Base-by-base conservation (phyloP, 129 eudicot species). In the Ambrosia artemisiifolia region DNA sequence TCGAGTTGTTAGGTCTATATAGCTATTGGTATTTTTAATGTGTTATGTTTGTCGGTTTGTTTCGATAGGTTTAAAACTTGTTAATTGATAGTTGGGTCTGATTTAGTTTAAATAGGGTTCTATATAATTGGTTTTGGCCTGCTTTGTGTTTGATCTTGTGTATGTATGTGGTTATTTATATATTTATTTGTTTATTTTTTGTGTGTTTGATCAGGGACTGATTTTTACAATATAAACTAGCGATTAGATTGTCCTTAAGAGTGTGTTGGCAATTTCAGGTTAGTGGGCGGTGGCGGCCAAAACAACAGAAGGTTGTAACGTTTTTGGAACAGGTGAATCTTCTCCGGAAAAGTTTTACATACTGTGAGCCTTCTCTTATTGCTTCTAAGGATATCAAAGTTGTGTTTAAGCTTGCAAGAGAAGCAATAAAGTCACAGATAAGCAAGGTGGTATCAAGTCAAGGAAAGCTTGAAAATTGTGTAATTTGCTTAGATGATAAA, bases 381-480 rank as follows among this genome's bases (percentile, higher is more conserved):
- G 69, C 90, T 64, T 77, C 80, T 20, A 86, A 81, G 17, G 88
- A 84, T 10, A 77, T 85, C 16, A 89, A 87, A 44, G 82, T 81
- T 83, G 96, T 95, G 19, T 68, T 81, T 46, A 83, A 85, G 75
- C 81, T 87, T 44, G 95, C 98, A 61, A 85, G 95, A 78, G 94
- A 83, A 24, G 89, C 91, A 47, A 80, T 92, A 66, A 64, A 3
- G 65, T 74, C 91, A 44, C 96, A 85, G 72, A 71, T 75, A 7
- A 76, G 63, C 71, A 87, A 76, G 74, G 67, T 80, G 40, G 69
- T 42, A 18, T 86, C 82, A 28, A 78, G 72, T 70, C 19, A 38
- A 32, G 13, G 72, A 33, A 68, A 63, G 32, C 64, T 69, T 11
- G 96, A 83, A 80, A 71, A 78, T 30, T 92, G 98, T 85, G 83